These are phyloP conservation scores for Jacaranda copaia DNA, from an alignment of 257 asterid genomes.

Conservation along the genomic window DNA sequence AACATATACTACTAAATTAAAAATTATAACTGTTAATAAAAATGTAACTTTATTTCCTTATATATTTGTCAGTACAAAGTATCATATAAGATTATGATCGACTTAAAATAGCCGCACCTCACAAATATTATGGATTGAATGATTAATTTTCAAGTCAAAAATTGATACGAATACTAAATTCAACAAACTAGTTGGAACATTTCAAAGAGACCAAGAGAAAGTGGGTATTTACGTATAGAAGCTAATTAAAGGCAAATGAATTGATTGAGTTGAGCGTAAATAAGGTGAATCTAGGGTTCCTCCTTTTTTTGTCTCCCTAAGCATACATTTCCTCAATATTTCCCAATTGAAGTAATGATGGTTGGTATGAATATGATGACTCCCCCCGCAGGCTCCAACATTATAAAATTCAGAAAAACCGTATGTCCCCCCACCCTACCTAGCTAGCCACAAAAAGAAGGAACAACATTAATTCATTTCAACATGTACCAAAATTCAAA, in stretches of 20 bases:
- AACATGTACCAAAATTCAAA: neutral
- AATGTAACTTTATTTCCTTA: too few species aligned
- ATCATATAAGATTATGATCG: too few species aligned
- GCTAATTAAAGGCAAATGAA: neutral
- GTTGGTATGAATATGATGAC: conserved; percentile 40
- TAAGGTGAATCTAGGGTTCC: neutral
- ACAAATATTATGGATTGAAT: too few species aligned
- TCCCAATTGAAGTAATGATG: conserved; percentile 22
- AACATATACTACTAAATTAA: too few species aligned
- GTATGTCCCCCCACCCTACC: conserved; percentile 20
- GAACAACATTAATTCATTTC: neutral
- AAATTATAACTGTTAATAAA: too few species aligned
- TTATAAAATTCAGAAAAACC: conserved; percentile 31
- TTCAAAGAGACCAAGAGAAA: too few species aligned
- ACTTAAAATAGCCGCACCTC: too few species aligned
- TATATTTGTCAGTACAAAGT: too few species aligned
- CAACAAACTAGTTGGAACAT: too few species aligned
- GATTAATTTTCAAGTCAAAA: too few species aligned
- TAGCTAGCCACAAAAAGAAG: neutral
- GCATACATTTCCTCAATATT: conserved; percentile 26
- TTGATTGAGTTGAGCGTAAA: neutral
- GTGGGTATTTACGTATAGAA: neutral
- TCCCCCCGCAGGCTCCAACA: conserved; percentile 30
- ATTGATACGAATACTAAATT: too few species aligned
- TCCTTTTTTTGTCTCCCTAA: conserved; percentile 12